Evolutionary conservation across 2,329 filamentous ascomycete genomes (phyloP).

Genomic region (Aspergillus quadrilineatus): DNA sequence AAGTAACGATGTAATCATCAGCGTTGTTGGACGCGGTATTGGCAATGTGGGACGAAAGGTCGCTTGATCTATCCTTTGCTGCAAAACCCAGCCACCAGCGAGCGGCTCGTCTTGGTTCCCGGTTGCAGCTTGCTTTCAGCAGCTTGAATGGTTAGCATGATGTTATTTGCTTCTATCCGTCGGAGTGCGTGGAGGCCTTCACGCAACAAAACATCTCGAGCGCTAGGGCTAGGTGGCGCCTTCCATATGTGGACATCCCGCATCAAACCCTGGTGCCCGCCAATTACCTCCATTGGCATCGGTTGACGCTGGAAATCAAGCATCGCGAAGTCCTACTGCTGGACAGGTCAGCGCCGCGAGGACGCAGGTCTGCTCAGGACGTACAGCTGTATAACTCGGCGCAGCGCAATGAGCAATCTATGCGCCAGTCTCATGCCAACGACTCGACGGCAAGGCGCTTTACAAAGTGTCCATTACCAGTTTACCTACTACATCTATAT

Average conservation of each 20-base stretch:
- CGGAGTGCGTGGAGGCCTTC: background rate
- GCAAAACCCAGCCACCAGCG: slow-evolving; percentile 3
- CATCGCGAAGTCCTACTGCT: background rate
- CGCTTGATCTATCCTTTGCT: slow-evolving; percentile 45
- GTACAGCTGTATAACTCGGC: background rate
- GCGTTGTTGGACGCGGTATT: slow-evolving; percentile 87
- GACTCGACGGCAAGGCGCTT: background rate
- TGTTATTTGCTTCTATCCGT: too few relatives aligned
- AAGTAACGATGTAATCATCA: slow-evolving; percentile 73
- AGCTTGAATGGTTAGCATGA: background rate
- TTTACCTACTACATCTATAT: slow-evolving; percentile 2
- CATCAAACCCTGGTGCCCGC: background rate
- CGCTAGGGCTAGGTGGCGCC: background rate
- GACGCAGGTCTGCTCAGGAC: background rate
- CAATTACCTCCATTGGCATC: background rate
- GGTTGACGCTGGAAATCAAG: background rate
- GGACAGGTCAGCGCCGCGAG: background rate
- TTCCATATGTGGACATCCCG: background rate
- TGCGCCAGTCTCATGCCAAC: background rate
- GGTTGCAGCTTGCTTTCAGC: background rate
- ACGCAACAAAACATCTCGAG: background rate
- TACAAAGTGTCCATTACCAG: background rate
- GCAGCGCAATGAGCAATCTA: background rate
- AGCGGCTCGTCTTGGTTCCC: slow-evolving; percentile 3
- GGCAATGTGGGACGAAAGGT: slow-evolving; percentile 95